Conservation (phyloP, 208 protist species). For the Blechomonas ayalai region DNA sequence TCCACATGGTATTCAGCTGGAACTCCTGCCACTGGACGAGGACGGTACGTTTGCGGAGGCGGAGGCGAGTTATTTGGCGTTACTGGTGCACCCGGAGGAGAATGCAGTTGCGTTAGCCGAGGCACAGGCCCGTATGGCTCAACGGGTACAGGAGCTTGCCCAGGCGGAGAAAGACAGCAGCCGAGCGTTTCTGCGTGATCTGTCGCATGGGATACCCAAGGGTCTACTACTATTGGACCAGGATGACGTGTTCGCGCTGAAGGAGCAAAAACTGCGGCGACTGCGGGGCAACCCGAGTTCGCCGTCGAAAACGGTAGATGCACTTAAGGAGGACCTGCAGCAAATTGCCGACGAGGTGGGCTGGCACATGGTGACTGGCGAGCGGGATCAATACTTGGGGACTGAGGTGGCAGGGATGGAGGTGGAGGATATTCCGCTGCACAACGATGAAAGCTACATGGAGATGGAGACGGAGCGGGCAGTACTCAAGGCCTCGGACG, state of each 20-base stretch:
- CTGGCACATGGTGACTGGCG: constrained; percentile 33
- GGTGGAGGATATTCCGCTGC: constrained; percentile 44
- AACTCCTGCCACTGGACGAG: constrained; percentile 42
- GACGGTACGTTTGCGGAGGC: constrained; percentile 35
- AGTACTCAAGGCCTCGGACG: constrained; percentile 36
- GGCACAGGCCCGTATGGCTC: too few relatives aligned
- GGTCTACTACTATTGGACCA: constrained; percentile 31
- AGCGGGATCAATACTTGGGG: constrained; percentile 47
- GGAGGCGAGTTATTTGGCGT: constrained; percentile 28
- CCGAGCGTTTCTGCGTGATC: constrained; percentile 42
- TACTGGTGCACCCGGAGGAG: constrained; percentile 21
- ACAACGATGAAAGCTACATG: constrained; percentile 35
- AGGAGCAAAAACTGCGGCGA: constrained; percentile 36
- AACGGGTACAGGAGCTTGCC: constrained; percentile 64
- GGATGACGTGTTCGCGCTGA: constrained; percentile 30
- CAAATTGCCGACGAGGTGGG: constrained; percentile 30
- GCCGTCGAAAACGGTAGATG: constrained; percentile 2
- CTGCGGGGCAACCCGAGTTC: constrained; percentile 5
- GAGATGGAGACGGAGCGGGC: constrained; percentile 53
- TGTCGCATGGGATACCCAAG: constrained; percentile 41
- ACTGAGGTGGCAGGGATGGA: constrained; percentile 43
- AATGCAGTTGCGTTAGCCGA: too few relatives aligned
- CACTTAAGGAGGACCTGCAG: constrained; percentile 26
- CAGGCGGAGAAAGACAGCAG: constrained; percentile 24
- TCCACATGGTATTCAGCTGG: constrained; percentile 56